These are phyloP conservation scores for Tribonema minus DNA, from an alignment of 108 stramenopile genomes.

Conservation along the genomic window DNA sequence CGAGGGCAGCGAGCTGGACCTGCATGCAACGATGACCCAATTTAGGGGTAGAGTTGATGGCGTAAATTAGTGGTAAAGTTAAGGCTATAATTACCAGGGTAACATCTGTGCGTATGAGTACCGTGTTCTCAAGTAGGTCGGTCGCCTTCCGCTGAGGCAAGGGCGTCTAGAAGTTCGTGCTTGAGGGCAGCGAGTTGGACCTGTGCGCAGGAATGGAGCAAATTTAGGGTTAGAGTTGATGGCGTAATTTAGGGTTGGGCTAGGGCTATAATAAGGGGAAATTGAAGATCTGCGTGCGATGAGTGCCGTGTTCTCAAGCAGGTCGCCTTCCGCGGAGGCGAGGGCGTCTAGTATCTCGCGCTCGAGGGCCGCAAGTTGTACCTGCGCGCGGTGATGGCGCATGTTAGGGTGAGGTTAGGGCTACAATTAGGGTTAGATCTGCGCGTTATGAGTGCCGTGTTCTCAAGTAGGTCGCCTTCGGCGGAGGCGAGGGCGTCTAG, in stretches of 20 bases:
- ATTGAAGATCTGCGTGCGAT: no score
- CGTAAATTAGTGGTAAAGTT: no score
- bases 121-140: constrained; percentile 61
- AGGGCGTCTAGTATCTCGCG: constrained; percentile 55
- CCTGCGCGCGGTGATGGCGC: no score
- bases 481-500: constrained; percentile 60
- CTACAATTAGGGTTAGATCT: no score
- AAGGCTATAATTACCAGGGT: no score
- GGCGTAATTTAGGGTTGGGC: no score
- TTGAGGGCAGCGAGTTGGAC: constrained; percentile 63
- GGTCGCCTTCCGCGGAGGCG: constrained; percentile 61
- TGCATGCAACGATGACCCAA: neutral
- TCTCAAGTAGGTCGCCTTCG: constrained; percentile 63
- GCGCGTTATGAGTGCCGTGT: constrained; percentile 57
- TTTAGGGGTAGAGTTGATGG: no score
- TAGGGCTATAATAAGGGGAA: no score
- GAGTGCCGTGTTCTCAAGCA: constrained; percentile 62
- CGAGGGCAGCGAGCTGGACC: constrained; percentile 62
- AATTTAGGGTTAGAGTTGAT: no score
- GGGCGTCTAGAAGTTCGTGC: constrained; percentile 52
- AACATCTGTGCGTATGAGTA: no score
- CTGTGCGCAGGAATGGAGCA: neutral
- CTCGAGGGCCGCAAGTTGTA: constrained; percentile 62
- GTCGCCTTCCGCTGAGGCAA: constrained; percentile 64
- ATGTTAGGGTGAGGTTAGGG: no score